Evolutionary conservation across 1,139 yeast genomes (phyloP).

Genomic region (Hansenula lynferdii): DNA sequence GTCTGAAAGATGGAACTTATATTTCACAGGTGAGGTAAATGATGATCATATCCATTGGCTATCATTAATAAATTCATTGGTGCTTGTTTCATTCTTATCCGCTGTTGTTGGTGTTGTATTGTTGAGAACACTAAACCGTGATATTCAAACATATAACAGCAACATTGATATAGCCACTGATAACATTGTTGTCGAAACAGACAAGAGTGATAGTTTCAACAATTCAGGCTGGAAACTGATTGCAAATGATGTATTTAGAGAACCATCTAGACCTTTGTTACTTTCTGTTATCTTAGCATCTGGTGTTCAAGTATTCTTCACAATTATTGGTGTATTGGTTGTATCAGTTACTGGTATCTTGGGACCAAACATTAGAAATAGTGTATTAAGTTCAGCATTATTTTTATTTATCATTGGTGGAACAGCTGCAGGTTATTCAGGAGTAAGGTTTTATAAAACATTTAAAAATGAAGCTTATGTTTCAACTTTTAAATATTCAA

Average conservation of each 20-base stretch:
- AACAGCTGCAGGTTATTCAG: constrained; percentile 65
- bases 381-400: constrained; percentile 57
- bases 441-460: constrained; percentile 55
- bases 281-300: constrained; percentile 60
- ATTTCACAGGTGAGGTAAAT: constrained; percentile 52
- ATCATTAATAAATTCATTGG: constrained; percentile 61
- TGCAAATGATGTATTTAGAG: constrained; percentile 47
- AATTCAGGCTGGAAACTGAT: constrained; percentile 51
- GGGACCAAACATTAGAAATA: constrained; percentile 60
- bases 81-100: constrained; percentile 53
- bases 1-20: constrained; percentile 71
- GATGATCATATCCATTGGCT: constrained; percentile 62
- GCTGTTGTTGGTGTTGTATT: constrained; percentile 61
- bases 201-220: constrained; percentile 22
- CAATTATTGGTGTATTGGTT: constrained; percentile 54
- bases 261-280: constrained; percentile 39
- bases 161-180: constrained; percentile 29
- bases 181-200: constrained; percentile 19
- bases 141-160: constrained; percentile 34
- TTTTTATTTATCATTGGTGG: constrained; percentile 66
- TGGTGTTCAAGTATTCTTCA: constrained; percentile 68
- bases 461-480: constrained; percentile 34
- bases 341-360: constrained; percentile 55
- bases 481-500: constrained; percentile 28
- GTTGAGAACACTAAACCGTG: constrained; percentile 41